A percentile compares a stretch with the other conserved stretches of the same genome.
phyloP scores from a whole-genome alignment of 2,329 filamentous ascomycete species.

The Stagonosporopsis vannaccii region DNA sequence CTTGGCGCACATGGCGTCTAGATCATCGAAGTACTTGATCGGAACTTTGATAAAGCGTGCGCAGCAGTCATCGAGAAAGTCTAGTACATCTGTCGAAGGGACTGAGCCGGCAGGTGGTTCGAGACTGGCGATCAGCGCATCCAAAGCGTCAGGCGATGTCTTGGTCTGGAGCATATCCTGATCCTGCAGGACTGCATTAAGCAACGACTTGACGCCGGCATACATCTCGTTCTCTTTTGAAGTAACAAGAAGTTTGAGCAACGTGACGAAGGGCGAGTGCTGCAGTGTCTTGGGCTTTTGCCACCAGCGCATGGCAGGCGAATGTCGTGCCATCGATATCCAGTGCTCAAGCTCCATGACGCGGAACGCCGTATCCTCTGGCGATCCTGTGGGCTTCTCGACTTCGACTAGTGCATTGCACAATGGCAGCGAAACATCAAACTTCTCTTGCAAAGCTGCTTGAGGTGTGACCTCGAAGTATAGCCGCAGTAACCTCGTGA shows the following conservation, averaged over 20 bases:
- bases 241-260: constrained; percentile 67
- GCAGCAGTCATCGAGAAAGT: constrained; percentile 84
- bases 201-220: constrained; percentile 61
- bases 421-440: constrained; percentile 83
- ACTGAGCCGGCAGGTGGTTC: constrained; percentile 49
- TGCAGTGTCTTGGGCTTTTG: constrained; percentile 70
- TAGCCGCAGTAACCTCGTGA: constrained; percentile 78
- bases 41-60: constrained; percentile 77
- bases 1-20: constrained; percentile 59
- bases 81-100: constrained; percentile 59
- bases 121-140: constrained; percentile 58
- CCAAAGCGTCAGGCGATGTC: constrained; percentile 49
- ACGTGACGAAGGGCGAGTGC: constrained; percentile 74
- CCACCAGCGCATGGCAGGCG: constrained; percentile 90
- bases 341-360: constrained; percentile 82
- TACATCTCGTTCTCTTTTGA: constrained; percentile 59
- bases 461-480: constrained; percentile 86
- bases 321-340: constrained; percentile 79
- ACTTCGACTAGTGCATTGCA: constrained; percentile 71
- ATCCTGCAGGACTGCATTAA: constrained; percentile 69
- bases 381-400: constrained; percentile 51
- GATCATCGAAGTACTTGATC: constrained; percentile 81
- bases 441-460: constrained; percentile 80
- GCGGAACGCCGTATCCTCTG: constrained; percentile 63
- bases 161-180: constrained; percentile 68